Evolutionary conservation across 345 rosid genomes (phyloP).

Genomic region (Eucalyptus regnans): DNA sequence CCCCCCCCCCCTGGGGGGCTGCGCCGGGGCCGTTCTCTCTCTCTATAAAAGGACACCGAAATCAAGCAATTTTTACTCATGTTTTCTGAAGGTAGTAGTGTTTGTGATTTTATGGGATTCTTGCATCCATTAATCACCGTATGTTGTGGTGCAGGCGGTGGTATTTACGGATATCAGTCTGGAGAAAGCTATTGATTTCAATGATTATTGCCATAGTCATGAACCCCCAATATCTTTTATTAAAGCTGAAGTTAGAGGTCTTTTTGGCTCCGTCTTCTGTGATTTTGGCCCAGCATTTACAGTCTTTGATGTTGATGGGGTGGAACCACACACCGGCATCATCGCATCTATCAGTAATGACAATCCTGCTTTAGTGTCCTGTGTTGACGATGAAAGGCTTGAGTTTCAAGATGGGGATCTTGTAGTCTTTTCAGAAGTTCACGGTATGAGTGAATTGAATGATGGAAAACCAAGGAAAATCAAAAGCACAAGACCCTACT

Average conservation of each 20-base stretch:
- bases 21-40: not conserved
- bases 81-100: not conserved
- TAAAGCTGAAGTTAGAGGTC: conserved; percentile 93
- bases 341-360: conserved; percentile 93
- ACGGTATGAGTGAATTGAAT: conserved; percentile 88
- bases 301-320: conserved; percentile 90
- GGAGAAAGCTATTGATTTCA: conserved; percentile 63
- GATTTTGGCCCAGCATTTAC: conserved; percentile 94
- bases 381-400: conserved; percentile 96
- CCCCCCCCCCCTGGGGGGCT: not conserved
- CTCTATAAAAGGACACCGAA: not conserved
- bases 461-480: conserved; percentile 95
- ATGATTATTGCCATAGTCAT: conserved; percentile 80
- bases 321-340: conserved; percentile 92
- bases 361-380: conserved; percentile 71
- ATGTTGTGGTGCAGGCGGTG: conserved; percentile 52
- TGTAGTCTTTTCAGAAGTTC: conserved; percentile 93
- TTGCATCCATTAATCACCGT: not conserved
- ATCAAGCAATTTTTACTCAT: not conserved
- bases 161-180: conserved; percentile 77
- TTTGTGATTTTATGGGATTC: not conserved
- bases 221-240: conserved; percentile 88
- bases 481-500: conserved; percentile 74
- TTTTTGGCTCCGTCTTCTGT: conserved; percentile 91
- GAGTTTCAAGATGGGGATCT: conserved; percentile 95